A percentile compares a stretch with the other conserved stretches of the same genome.
Evolutionary conservation across 345 rosid genomes (phyloP).

Genomic region (Trapa incisa): DNA sequence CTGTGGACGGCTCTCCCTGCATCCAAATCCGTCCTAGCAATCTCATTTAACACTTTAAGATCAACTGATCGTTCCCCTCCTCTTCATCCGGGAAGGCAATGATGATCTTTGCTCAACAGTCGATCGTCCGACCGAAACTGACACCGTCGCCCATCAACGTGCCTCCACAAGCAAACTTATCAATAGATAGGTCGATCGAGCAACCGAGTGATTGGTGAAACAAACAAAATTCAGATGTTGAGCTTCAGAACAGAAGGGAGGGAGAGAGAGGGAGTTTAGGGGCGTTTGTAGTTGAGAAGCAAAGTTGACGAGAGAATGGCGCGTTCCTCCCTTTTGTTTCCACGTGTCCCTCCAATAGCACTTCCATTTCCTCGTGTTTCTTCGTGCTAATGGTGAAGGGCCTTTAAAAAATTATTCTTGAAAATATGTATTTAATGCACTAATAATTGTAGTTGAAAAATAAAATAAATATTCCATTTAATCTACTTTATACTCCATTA

Average conservation of each 20-base stretch:
- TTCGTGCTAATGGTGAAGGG: not conserved
- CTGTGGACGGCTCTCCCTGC: constrained; percentile 4
- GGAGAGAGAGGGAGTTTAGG: constrained; percentile 14
- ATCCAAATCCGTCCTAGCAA: constrained; percentile 3
- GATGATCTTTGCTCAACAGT: not conserved
- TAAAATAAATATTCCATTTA: no score
- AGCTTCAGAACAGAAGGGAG: not conserved
- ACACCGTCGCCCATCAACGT: not conserved
- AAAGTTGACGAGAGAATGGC: constrained; percentile 12
- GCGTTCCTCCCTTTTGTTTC: constrained; percentile 8
- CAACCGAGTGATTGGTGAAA: not conserved
- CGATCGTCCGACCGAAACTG: not conserved
- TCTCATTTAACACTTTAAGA: constrained; percentile 1
- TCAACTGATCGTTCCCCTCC: not conserved
- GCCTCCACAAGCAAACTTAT: not conserved
- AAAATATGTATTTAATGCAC: no score
- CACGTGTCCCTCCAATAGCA: not conserved
- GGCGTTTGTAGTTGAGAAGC: constrained; percentile 11
- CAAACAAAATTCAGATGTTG: not conserved
- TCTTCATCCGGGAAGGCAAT: not conserved
- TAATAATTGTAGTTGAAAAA: no score
- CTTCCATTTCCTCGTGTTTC: not conserved
- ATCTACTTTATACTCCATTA: no score
- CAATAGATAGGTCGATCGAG: not conserved
- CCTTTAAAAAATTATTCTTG: no score